A percentile compares a stretch with the other conserved stretches of the same genome.
Conservation (phyloP, 352 stramenopile genomes). For the Phytopythium chamaehyphon region DNA sequence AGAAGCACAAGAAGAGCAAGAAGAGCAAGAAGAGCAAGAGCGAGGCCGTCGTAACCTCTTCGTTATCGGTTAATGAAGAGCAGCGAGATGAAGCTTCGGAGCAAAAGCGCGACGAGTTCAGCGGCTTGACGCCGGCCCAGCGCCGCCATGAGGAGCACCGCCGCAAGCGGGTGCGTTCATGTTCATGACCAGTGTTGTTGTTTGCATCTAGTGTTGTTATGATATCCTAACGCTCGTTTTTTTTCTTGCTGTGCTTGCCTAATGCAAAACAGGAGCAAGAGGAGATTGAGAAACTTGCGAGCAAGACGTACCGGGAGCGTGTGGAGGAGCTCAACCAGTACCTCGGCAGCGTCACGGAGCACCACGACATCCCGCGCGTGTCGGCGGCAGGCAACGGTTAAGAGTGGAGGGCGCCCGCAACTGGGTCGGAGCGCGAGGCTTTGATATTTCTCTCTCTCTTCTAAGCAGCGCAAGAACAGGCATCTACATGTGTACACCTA, state of each 20-base stretch:
- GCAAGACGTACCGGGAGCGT: conserved; percentile 88
- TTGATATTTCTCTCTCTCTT: too few species aligned
- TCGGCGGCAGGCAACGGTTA: conserved; percentile 91
- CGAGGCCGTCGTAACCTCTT: conserved; percentile 16
- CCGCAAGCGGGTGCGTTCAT: conserved; percentile 64
- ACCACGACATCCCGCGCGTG: conserved; percentile 96
- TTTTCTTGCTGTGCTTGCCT: too few species aligned
- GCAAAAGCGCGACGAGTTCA: conserved; percentile 23
- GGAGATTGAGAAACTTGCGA: conserved; percentile 79
- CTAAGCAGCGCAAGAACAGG: too few species aligned
- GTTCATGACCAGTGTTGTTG: too few species aligned
- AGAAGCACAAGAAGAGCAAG: conserved; percentile 58
- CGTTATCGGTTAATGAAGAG: background rate
- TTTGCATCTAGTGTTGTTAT: too few species aligned
- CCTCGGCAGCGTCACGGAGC: conserved; percentile 94
- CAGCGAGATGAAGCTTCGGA: conserved; percentile 11
- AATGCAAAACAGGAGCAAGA: conserved; percentile 83
- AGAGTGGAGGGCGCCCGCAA: conserved; percentile 5
- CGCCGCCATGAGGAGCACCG: conserved; percentile 72
- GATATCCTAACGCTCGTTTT: conserved; percentile 4
- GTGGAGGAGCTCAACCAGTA: conserved; percentile 98
- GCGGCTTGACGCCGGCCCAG: conserved; percentile 71
- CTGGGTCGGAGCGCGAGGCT: too few species aligned
- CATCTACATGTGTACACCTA: too few species aligned
- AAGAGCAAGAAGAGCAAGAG: conserved; percentile 36